Evolutionary conservation across 1,284 basidiomycete species (phyloP).

Genomic region (Sutorius eximius): DNA sequence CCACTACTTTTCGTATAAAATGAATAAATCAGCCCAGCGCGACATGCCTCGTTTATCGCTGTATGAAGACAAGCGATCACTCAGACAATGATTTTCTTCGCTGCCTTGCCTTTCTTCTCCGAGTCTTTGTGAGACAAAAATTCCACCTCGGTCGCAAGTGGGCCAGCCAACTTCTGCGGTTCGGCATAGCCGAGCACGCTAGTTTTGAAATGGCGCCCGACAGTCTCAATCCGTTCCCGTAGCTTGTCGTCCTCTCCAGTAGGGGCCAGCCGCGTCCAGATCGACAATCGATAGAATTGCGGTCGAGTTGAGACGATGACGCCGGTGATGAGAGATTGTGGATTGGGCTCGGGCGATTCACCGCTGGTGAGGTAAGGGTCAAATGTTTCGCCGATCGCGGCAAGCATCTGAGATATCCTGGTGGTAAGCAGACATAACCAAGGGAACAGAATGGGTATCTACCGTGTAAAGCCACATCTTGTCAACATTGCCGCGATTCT

Average conservation of each 20-base stretch:
- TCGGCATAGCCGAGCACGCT: constrained; percentile 83
- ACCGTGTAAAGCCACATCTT: constrained; percentile 98
- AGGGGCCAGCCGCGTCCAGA: constrained; percentile 92
- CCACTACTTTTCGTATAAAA: constrained; percentile 29
- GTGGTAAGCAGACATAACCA: constrained; percentile 2
- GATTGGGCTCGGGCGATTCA: constrained; percentile 45
- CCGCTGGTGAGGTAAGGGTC: constrained; percentile 73
- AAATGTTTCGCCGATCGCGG: constrained; percentile 95
- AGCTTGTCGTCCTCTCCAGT: constrained; percentile 56
- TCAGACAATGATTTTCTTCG: constrained; percentile 78
- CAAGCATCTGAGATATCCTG: constrained; percentile 75
- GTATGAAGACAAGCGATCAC: constrained; percentile 18
- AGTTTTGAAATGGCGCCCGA: constrained; percentile 85
- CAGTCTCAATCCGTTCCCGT: constrained; percentile 67
- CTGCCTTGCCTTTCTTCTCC: constrained; percentile 89
- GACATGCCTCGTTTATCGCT: constrained; percentile 17
- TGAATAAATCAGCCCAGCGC: constrained; percentile 34
- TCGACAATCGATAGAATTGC: constrained; percentile 94
- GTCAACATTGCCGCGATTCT: constrained; percentile 83
- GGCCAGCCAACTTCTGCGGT: constrained; percentile 73
- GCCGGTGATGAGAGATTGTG: constrained; percentile 82
- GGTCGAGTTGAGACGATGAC: constrained; percentile 94
- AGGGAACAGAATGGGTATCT: constrained; percentile 27
- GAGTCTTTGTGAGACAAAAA: constrained; percentile 94
- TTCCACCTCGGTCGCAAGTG: constrained; percentile 89